phyloP scores from a whole-genome alignment of 1,139 yeast genomes.

The Kodamaea derodonti region DNA sequence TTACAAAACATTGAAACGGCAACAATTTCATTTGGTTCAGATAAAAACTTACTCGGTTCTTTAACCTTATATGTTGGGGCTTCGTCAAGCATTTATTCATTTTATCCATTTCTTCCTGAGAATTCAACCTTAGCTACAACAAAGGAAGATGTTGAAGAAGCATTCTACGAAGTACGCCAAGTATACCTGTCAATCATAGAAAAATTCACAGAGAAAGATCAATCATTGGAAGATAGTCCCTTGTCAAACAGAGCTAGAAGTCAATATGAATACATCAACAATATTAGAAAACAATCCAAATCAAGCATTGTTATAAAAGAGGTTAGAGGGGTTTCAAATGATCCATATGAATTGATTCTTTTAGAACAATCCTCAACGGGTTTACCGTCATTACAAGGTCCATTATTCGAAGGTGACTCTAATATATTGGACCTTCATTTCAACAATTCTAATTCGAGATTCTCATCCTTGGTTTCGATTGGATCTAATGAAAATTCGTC shows the following conservation, averaged over 20 bases:
- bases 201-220: conserved; percentile 16
- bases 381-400: conserved; percentile 22
- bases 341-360: conserved; percentile 13
- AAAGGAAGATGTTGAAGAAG: conserved; percentile 18
- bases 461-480: conserved; percentile 20
- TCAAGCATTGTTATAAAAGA: conserved; percentile 11
- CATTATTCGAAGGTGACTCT: conserved; percentile 11
- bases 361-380: conserved; percentile 13
- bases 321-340: conserved; percentile 8
- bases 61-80: conserved; percentile 32
- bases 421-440: conserved; percentile 16
- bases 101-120: conserved; percentile 30
- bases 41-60: conserved; percentile 25
- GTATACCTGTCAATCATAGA: conserved; percentile 17
- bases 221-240: conserved; percentile 11
- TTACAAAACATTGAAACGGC: conserved; percentile 13
- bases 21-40: conserved; percentile 26
- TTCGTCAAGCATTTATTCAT: conserved; percentile 23
- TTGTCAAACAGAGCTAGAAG: conserved; percentile 14
- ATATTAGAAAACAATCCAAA: conserved; percentile 17
- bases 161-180: conserved; percentile 28
- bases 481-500: conserved; percentile 11
- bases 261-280: conserved; percentile 19
- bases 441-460: conserved; percentile 13
- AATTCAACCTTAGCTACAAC: conserved; percentile 22